Evolutionary conservation across 306 rosid species (phyloP), one percentile per base, ranked within the genome.

Genomic region (Glycine soja): DNA sequence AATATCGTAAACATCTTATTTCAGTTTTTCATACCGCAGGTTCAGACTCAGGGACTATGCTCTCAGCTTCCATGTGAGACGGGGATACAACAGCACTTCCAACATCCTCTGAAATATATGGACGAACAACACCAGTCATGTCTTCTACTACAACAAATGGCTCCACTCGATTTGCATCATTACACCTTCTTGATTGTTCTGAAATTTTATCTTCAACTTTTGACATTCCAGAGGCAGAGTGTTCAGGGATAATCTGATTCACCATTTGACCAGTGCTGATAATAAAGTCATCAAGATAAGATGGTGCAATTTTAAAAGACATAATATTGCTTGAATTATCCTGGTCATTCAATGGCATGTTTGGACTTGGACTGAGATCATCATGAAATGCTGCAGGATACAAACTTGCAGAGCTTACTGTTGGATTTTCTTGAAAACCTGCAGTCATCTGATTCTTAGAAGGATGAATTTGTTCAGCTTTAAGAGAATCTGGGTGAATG

Each of bases 11-110:
- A 83, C 53, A 42, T 79, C 68, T 78, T 5, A 72, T 63, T 82
- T 69, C 74, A 81, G 72, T 64, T 12, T 87, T 54, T 72, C 75
- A 65, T 82, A 90, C 97, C 95, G 85, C 90, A 4, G 62, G 63
- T 65, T 90, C 93, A 81, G 84, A 83, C 43, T 84, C 95, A 43
- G 78, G 93, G 83, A 87, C 51, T 72, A 67, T 30, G 82, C 90
- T 86, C 79, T 87, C 93, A 70, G 69, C 77, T 65, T 84, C 93
- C 10, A 87, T 88, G 59, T 78, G 76, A 77, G 88, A 78, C 10
- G 88, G 89, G 52, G 93, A 89, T 73, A 73, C 11, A 70, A 68
- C 84, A 24, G 30, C 30, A 63, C 73, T 71, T 70, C 56, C 85
- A 76, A 63, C 66, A 65, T 90, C 89, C 61, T 85, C 83, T 18